A percentile compares a stretch with the other conserved stretches of the same genome.
phyloP scores from a whole-genome alignment of 306 rosid genomes.

The Citrullus amarus region DNA sequence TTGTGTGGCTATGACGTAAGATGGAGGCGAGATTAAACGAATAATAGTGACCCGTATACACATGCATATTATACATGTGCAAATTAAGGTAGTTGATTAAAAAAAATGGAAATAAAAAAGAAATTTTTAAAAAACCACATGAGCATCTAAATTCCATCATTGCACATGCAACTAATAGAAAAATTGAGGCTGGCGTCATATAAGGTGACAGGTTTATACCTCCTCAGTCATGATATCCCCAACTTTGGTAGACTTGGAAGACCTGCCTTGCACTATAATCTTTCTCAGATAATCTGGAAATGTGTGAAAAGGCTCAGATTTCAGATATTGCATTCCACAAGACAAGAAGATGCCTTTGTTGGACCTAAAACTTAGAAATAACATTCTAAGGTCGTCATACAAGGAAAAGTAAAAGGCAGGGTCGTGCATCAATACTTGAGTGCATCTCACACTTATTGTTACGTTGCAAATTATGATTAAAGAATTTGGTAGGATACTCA shows the following conservation, averaged over 20 bases:
- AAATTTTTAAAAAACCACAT: background rate
- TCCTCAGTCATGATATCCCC: conserved; percentile 99
- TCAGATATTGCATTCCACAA: background rate
- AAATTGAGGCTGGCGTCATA: background rate
- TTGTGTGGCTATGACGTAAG: background rate
- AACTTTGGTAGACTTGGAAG: conserved; percentile 95
- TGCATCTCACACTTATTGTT: no score
- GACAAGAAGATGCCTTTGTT: background rate
- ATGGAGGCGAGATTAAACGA: background rate
- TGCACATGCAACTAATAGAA: background rate
- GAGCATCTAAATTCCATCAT: background rate
- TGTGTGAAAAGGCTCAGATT: background rate
- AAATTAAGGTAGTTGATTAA: background rate
- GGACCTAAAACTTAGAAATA: background rate
- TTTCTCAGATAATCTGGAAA: conserved; percentile 84
- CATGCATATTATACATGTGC: no score
- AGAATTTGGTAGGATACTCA: no score
- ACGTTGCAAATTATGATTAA: no score
- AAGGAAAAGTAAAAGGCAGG: background rate
- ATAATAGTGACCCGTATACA: background rate
- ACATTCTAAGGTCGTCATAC: background rate
- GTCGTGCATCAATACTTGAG: no score
- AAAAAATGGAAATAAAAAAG: background rate
- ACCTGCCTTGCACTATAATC: conserved; percentile 98
- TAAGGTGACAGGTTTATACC: conserved; percentile 31